Conservation (phyloP, 345 rosid genomes). For the Citrus unshiu region DNA sequence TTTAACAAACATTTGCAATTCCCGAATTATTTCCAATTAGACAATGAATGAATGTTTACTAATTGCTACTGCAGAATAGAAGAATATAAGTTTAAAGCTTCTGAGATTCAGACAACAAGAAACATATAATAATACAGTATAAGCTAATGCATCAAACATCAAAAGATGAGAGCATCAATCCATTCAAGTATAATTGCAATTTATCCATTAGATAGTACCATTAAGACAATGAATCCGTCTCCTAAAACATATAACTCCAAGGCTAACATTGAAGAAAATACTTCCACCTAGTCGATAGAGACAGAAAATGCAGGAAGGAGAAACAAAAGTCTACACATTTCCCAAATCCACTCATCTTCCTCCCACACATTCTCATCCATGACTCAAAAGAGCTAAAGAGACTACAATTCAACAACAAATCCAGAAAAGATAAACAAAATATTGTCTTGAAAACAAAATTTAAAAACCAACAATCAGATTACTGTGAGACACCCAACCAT, state of each 20-base stretch:
- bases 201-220: neutral
- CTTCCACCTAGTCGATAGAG: neutral
- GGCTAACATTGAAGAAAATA: neutral
- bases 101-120: too few species aligned
- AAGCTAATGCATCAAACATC: neutral
- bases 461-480: slow-evolving; percentile 8
- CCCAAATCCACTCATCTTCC: neutral
- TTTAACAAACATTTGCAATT: too few species aligned
- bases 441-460: neutral
- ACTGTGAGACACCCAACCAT: slow-evolving; percentile 81
- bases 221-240: neutral
- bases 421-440: slow-evolving; percentile 6
- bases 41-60: too few species aligned
- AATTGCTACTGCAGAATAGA: too few species aligned
- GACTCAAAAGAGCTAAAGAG: slow-evolving; percentile 1
- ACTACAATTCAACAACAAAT: neutral
- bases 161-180: neutral
- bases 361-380: slow-evolving; percentile 3
- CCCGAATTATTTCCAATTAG: too few species aligned
- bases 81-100: too few species aligned
- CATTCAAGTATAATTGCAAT: neutral
- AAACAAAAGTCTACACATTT: neutral
- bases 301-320: neutral
- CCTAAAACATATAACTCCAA: neutral
- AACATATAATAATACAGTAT: too few species aligned